A percentile compares a stretch with the other conserved stretches of the same genome.
Conservation (phyloP, 1,284 basidiomycete species). For the Phylloporus sp. region DNA sequence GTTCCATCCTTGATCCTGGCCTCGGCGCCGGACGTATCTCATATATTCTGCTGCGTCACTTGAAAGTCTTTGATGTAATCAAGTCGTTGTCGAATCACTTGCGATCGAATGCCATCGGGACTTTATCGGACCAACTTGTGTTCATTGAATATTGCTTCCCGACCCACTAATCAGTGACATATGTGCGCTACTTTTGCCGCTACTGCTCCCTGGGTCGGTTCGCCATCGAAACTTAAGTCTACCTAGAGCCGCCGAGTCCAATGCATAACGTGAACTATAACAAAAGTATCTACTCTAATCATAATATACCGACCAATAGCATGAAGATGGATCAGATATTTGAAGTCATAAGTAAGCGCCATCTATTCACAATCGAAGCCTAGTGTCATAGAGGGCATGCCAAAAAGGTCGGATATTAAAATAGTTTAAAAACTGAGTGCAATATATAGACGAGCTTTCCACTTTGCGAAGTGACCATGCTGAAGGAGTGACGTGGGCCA, state of each 20-base stretch:
- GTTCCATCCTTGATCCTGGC: not conserved
- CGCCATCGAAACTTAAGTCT: constrained; percentile 2
- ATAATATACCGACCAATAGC: constrained; percentile 24
- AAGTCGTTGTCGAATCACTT: not conserved
- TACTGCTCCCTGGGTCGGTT: not conserved
- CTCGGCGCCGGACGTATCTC: not conserved
- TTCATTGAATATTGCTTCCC: not conserved
- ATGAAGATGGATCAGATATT: constrained; percentile 14
- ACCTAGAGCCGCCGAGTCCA: constrained; percentile 24
- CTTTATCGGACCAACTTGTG: not conserved
- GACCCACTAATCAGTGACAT: not conserved
- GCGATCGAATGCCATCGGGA: not conserved
- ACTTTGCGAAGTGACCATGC: constrained; percentile 18
- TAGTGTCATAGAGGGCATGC: constrained; percentile 18
- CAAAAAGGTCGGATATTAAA: constrained; percentile 33
- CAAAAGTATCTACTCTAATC: constrained; percentile 27
- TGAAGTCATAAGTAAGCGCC: constrained; percentile 30
- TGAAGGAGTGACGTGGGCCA: constrained; percentile 4
- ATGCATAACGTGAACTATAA: constrained; percentile 41
- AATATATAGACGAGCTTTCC: constrained; percentile 40
- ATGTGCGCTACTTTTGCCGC: too few relatives aligned
- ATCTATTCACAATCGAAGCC: constrained; percentile 19
- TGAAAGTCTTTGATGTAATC: not conserved
- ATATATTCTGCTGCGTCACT: too few relatives aligned
- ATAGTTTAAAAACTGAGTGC: constrained; percentile 35